Base-by-base conservation (phyloP, 148 eudicot genomes). In the Rhododendron vialii region DNA sequence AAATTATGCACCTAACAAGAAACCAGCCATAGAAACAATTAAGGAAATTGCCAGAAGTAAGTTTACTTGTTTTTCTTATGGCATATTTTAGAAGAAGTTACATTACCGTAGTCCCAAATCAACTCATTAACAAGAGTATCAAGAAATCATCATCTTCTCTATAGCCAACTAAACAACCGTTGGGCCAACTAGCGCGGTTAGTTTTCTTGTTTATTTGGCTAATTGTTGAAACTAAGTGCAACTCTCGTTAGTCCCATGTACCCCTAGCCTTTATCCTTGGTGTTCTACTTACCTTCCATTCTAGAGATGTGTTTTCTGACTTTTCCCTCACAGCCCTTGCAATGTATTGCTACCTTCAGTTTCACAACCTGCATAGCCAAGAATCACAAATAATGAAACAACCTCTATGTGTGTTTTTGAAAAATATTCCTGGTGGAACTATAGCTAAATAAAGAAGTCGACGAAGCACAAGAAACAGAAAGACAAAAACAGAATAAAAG, bases 291-390 rank as follows among this genome's bases (percentile, higher is more conserved):
- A 91, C 99, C 99, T 94, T 95, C 93, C 98, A 97, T 95, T 89
- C 90, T 97, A 8, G 98, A 94, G 83, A 97, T 93, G 89, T 97
- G 95, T 89, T 95, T 97, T 84, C 92, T 92, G 41, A 97, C 89
- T 88, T 97, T 97, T 75, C 95, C 94, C 86, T 92, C 98, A 88
- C 99, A 97, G 20, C 98, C 99, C 89, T 88, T 95, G 94, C 99
- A 97, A 85, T 97, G 98, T 51, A 97, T 90, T 80, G 99, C 93
- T 26, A 97, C 99, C 89, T 90, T 91, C 90, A 97, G 86, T 28
- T 92, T 93, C 78, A 97, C 99, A 41, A 95, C 98, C 98, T 97
- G 92, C 86, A 63, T 78, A 88, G 38, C 26, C 33, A 26, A 77
- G 75, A 69, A 83, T 80, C 76, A 71, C 38, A 71, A 30, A 71